Base-by-base conservation (phyloP, 148 eudicot species). In the Chenopodium album region DNA sequence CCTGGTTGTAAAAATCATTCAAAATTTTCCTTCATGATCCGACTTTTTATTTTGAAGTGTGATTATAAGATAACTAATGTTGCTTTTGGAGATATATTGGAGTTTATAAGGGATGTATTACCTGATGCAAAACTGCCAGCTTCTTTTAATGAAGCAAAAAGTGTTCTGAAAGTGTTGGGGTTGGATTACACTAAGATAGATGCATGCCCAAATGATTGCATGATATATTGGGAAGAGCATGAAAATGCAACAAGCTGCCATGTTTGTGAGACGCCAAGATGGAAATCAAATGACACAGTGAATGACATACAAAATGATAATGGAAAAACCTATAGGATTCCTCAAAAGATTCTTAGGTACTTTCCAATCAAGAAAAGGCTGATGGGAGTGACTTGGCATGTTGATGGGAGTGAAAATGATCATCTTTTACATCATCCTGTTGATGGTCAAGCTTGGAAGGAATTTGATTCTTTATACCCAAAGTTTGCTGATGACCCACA, bases 401-500 rank as follows among this genome's bases (percentile, higher is more conserved):
- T 20, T 26, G 9, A 52, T 28, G 46, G 13, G 2, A 46, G 11
- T 52, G 59, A 52, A 13, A 75, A 52, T 14, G 32, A 50, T 75
- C 20, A 19, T 26, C 13, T 47, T 1, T 28, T 75, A 17, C 26
- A 37, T 29, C 78, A 76, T 56, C 78, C 11, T 2, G 7, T 0
- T 41, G 44, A 76, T 60, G 79, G 79, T 2, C 67, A 76, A 76
- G 68, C 69, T 60, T 76, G 79, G 69, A 62, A 60, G 37, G 69
- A 62, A 7, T 76, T 76, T 76, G 52, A 76, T 68, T 9, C 28
- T 0, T 1, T 23, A 60, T 14, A 6, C 50, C 34, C 50, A 48
- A 14, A 76, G 60, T 60, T 41, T 41, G 1, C 44, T 41, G 44
- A 41, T 41, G 44, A 41, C 44, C 44, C 8, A 6, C 8, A 8